These are phyloP conservation scores for Baudoinia panamericana DNA, from an alignment of 495 filamentous ascomycete genomes.

Conservation along the genomic window DNA sequence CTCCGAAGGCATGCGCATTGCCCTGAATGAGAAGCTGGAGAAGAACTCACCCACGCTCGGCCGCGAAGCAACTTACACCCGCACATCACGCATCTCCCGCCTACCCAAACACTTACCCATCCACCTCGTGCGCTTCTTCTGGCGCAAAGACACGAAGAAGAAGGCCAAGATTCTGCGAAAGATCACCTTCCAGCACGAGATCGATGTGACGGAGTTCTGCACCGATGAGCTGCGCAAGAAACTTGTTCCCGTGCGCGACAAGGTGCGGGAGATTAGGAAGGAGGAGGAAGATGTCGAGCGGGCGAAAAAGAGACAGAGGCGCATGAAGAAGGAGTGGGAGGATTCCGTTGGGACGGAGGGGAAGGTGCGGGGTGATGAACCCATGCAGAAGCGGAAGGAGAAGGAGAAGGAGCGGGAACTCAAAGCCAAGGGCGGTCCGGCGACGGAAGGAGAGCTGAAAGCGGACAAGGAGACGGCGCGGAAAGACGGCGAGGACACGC, in stretches of 20 bases:
- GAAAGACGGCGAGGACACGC: conserved; percentile 50
- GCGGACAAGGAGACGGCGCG: conserved; percentile 39
- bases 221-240: conserved; percentile 73
- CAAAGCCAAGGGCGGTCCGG: conserved; percentile 40
- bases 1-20: conserved; percentile 69
- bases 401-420: conserved; percentile 33
- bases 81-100: conserved; percentile 73
- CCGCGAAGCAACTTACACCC: conserved; percentile 72
- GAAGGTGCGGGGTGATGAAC: conserved; percentile 28
- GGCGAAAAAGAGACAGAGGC: conserved; percentile 74
- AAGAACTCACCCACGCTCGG: conserved; percentile 70
- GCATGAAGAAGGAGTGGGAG: conserved; percentile 49
- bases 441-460: conserved; percentile 38
- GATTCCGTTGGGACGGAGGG: conserved; percentile 23
- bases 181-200: conserved; percentile 84
- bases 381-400: conserved; percentile 29
- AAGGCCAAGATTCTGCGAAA: conserved; percentile 99
- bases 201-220: conserved; percentile 91
- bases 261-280: conserved; percentile 88
- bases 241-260: conserved; percentile 82
- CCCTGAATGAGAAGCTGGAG: conserved; percentile 76
- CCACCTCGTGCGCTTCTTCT: conserved; percentile 96
- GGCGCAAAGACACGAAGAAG: conserved; percentile 86
- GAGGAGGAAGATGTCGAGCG: conserved; percentile 85
- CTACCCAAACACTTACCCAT: conserved; percentile 91